Conservation (phyloP, 306 rosid species). For the Gynostemma pentaphyllum region DNA sequence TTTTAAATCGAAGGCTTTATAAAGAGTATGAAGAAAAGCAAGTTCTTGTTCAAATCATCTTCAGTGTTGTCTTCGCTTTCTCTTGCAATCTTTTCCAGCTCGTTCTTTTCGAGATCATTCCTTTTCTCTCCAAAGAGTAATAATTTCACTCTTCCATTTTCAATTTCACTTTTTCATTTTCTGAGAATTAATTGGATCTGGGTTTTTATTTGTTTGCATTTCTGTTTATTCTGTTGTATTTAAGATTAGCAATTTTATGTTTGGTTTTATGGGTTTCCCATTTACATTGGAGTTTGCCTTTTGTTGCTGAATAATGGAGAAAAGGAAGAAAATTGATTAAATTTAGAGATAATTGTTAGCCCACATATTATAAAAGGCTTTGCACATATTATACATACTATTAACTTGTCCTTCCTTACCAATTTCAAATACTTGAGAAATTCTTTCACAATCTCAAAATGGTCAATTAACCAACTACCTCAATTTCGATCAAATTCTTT, state of each 20-base stretch:
- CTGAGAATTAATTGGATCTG: background rate
- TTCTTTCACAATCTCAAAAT: too few species aligned
- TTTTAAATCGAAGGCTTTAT: conserved; percentile 76
- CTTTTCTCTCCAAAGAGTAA: conserved; percentile 79
- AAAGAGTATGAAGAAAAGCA: conserved; percentile 95
- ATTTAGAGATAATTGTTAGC: background rate
- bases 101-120: conserved; percentile 93
- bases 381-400: too few species aligned
- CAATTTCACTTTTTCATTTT: background rate
- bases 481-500: too few species aligned
- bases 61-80: conserved; percentile 90
- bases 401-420: too few species aligned
- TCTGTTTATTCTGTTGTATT: too few species aligned
- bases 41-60: conserved; percentile 70
- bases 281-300: background rate
- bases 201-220: background rate
- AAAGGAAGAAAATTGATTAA: background rate
- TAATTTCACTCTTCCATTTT: background rate
- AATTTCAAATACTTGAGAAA: too few species aligned
- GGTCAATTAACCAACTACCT: too few species aligned
- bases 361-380: too few species aligned
- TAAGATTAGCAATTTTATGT: too few species aligned
- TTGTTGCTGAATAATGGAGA: background rate
- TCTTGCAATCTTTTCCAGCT: conserved; percentile 95
- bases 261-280: background rate